Conservation (phyloP, 2,329 filamentous ascomycete species). For the Fusarium sp. region DNA sequence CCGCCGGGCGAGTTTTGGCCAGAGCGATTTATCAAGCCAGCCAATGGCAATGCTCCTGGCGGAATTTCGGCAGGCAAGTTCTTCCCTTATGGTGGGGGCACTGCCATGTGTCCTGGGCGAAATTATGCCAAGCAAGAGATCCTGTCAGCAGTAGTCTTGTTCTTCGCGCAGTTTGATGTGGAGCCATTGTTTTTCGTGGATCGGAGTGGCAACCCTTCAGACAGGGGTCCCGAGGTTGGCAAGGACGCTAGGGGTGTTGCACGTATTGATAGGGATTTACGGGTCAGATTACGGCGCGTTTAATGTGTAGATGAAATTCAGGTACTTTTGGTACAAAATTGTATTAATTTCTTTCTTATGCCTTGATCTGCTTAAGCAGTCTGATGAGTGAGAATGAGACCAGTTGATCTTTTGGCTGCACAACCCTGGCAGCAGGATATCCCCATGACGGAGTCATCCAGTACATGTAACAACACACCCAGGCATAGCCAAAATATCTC, state of each 20-base stretch:
- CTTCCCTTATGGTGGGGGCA: conserved; percentile 47
- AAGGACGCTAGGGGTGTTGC: conserved; percentile 45
- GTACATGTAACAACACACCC: conserved; percentile 39
- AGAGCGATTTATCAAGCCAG: conserved; percentile 38
- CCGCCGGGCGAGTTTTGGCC: conserved; percentile 44
- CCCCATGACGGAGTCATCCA: conserved; percentile 42
- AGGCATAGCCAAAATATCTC: conserved; percentile 28
- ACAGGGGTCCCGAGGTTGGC: conserved; percentile 42
- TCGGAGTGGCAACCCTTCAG: conserved; percentile 23
- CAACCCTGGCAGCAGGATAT: conserved; percentile 37
- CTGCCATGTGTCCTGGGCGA: conserved; percentile 47
- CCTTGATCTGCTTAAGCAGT: background rate
- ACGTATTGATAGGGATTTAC: conserved; percentile 41
- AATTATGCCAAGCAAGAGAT: conserved; percentile 50
- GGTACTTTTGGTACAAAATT: too few relatives aligned
- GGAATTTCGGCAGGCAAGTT: conserved; percentile 39
- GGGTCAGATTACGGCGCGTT: conserved; percentile 34
- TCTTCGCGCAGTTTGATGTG: conserved; percentile 40
- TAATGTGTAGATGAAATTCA: conserved; percentile 1
- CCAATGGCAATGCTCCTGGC: conserved; percentile 8
- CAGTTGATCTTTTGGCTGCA: conserved; percentile 25
- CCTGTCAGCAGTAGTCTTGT: conserved; percentile 37
- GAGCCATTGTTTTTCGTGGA: conserved; percentile 35
- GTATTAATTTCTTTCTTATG: too few relatives aligned
- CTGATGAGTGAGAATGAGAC: conserved; percentile 17